Evolutionary conservation across 139 green algal genomes (phyloP).

Genomic region (Chlamydomonas sp.): DNA sequence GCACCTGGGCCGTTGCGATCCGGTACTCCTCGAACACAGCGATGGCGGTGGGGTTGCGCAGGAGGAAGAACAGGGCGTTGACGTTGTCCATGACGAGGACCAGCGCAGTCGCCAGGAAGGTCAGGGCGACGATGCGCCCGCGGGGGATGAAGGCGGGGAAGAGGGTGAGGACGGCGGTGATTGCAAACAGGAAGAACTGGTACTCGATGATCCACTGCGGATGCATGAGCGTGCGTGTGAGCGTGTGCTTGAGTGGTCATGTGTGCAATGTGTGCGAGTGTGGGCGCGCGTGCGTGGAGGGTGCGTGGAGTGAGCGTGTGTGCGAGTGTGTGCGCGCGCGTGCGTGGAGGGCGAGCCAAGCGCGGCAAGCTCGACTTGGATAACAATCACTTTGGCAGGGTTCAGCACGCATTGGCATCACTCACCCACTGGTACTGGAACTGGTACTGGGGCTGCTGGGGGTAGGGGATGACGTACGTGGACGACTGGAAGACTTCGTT

Average conservation of each 20-base stretch:
- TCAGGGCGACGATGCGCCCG: conserved; percentile 15
- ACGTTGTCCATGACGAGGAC: conserved; percentile 28
- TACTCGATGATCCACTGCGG: conserved; percentile 29
- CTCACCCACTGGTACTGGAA: conserved; percentile 32
- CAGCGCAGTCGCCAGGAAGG: conserved; percentile 17
- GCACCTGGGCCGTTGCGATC: conserved; percentile 7
- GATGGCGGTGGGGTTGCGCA: conserved; percentile 17
- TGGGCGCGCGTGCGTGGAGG: not conserved
- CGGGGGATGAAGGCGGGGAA: conserved; percentile 24
- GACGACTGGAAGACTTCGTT: conserved; percentile 15
- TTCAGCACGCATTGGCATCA: not conserved
- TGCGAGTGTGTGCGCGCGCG: not conserved
- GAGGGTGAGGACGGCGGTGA: conserved; percentile 11
- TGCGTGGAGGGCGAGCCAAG: not conserved
- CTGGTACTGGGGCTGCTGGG: conserved; percentile 21
- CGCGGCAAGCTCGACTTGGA: not conserved
- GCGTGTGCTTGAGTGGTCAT: conserved; percentile 13
- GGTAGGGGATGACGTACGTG: conserved; percentile 26
- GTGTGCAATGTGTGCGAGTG: not conserved
- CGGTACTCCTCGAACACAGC: conserved; percentile 15
- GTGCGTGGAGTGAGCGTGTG: not conserved
- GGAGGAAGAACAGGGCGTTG: conserved; percentile 23
- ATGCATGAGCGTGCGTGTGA: conserved; percentile 11
- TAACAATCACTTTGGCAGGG: not conserved
- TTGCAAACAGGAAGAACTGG: conserved; percentile 20